Evolutionary conservation across 768 basidiomycete genomes (phyloP), one percentile per base, ranked within the genome.

Genomic region (Glaciozyma martinii): DNA sequence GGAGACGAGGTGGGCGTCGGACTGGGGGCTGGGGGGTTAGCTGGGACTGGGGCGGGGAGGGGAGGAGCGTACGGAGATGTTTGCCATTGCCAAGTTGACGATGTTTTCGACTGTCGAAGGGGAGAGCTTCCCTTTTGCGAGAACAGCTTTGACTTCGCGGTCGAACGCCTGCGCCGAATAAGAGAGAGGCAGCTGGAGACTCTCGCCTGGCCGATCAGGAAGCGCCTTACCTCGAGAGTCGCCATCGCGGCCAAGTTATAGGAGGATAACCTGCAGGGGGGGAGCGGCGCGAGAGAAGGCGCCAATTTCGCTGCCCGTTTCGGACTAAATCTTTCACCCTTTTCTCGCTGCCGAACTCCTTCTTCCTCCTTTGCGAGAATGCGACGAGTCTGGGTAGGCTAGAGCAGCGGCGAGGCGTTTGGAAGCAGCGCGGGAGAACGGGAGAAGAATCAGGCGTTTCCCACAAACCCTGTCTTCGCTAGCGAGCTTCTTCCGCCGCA

Each of bases 1-100:
- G 33, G 91, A 89, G 59, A 97, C 88, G 57, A 98, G 80, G 72
- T 90, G 83, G 5, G 89, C 87, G 77, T 94, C 90, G 66, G 86
- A 78, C 89, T 95, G 72, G 19, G 6, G 19, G 30, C 2, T 6
- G 44, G 25, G 59, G 19, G 30, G 59, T 54, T 47, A 62, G 47
- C 57, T 32, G 62, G 29, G 18, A 40, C 37, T 42, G 43, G 16
- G 18, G 43, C 8, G 12, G 16, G 2, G 16, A 32, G 37, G 40
- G 40, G 32, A 21, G 27, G 10, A 3, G 76, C 85, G 73, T 74
- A 90, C 92, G 78, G 86, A 80, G 78, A 94, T 84, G 53, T 82
- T 83, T 75, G 84, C 85, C 79, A 90, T 77, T 3, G 90, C 86
- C 59, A 87, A 80, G 63, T 88, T 85, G 3, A 86, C 89, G 71